Evolutionary conservation across 108 stramenopile species (phyloP).

Genomic region (Discostella stelligeroides): DNA sequence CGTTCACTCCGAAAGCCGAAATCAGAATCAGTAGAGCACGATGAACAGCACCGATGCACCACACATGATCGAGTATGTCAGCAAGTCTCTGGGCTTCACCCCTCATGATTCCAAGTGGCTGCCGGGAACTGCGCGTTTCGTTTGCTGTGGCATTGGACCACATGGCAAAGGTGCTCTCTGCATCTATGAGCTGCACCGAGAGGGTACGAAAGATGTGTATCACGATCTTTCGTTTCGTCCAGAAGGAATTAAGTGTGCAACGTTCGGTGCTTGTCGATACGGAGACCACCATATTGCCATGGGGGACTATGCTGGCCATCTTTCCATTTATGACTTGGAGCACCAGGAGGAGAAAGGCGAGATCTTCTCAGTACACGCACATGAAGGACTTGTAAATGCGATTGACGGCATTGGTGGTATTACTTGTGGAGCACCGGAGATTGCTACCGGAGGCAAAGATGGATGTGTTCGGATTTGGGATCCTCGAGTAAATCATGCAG

Average conservation of each 20-base stretch:
- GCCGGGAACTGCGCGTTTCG: conserved; percentile 76
- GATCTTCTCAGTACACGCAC: conserved; percentile 64
- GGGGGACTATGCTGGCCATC: conserved; percentile 69
- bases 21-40: not conserved
- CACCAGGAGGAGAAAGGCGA: conserved; percentile 14
- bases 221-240: conserved; percentile 48
- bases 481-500: conserved; percentile 66
- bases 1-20: not conserved
- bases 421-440: conserved; percentile 78
- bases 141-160: conserved; percentile 73
- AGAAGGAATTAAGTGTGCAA: conserved; percentile 85
- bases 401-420: conserved; percentile 86
- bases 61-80: conserved; percentile 87
- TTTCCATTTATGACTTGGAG: conserved; percentile 61
- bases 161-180: conserved; percentile 74
- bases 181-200: conserved; percentile 75
- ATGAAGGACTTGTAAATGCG: conserved; percentile 72
- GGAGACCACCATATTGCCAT: conserved; percentile 73
- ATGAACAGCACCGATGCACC: conserved; percentile 91
- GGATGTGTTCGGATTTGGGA: conserved; percentile 90
- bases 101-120: conserved; percentile 85
- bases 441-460: conserved; percentile 87
- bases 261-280: conserved; percentile 84
- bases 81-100: conserved; percentile 68
- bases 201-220: conserved; percentile 61